Conservation (phyloP, 164 flowering plant genomes). For the Macadamia tetraphylla region DNA sequence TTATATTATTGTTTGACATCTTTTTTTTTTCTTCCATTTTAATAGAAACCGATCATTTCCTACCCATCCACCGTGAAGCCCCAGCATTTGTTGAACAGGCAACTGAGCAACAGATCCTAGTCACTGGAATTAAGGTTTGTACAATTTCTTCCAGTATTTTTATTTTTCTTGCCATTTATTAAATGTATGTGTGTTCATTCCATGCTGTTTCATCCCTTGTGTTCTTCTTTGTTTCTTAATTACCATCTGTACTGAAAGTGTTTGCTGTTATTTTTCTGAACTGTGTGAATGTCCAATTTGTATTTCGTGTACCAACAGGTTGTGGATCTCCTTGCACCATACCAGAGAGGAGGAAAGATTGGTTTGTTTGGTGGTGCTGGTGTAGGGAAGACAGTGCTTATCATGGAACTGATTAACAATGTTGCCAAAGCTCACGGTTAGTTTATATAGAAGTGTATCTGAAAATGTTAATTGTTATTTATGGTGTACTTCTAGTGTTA, state of each 20-base stretch:
- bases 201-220: background rate
- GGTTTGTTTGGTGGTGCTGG: slow-evolving; percentile 39
- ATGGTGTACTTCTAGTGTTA: background rate
- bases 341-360: slow-evolving; percentile 38
- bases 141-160: no score
- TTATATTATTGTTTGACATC: background rate
- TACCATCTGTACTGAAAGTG: background rate
- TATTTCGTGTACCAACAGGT: slow-evolving; percentile 21
- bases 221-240: background rate
- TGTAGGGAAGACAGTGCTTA: slow-evolving; percentile 50
- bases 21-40: background rate
- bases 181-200: background rate
- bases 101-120: slow-evolving; percentile 88
- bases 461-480: background rate
- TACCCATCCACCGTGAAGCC: slow-evolving; percentile 95
- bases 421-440: slow-evolving; percentile 90
- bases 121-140: slow-evolving; percentile 87
- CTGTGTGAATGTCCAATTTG: background rate
- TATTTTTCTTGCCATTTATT: no score
- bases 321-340: slow-evolving; percentile 36
- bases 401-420: slow-evolving; percentile 92
- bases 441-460: slow-evolving; percentile 6
- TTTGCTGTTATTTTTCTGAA: background rate
- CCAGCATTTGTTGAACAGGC: slow-evolving; percentile 95
- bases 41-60: slow-evolving; percentile 78